These are phyloP conservation scores for Eimeria falciformis DNA, from an alignment of 169 alveolate species.

Conservation along the genomic window DNA sequence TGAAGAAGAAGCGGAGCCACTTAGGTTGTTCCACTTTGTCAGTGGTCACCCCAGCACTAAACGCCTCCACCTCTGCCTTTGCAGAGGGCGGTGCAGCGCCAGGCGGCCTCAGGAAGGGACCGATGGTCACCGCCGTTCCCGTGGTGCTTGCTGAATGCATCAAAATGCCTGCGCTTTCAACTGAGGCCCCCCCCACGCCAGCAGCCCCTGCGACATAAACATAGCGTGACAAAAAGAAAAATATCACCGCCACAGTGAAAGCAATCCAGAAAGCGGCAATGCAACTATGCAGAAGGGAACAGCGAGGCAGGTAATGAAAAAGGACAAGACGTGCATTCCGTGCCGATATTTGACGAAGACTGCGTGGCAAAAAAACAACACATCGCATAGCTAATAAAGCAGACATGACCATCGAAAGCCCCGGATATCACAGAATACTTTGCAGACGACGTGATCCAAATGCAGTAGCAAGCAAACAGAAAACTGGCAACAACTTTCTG, in stretches of 20 bases:
- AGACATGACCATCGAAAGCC: too few species aligned
- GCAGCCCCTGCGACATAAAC: too few species aligned
- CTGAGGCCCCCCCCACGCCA: constrained; percentile 17
- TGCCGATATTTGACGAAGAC: too few species aligned
- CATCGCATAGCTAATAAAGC: too few species aligned
- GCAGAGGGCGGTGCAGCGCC: background rate
- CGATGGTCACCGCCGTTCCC: background rate
- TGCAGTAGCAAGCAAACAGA: background rate
- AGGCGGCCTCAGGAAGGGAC: background rate
- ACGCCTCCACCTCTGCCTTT: background rate
- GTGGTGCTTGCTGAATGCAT: background rate
- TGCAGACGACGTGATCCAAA: background rate
- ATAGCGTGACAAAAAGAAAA: too few species aligned
- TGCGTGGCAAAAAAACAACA: too few species aligned
- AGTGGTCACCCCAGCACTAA: background rate
- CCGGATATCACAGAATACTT: too few species aligned
- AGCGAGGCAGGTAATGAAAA: too few species aligned
- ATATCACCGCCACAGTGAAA: too few species aligned
- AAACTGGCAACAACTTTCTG: background rate
- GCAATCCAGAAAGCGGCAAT: too few species aligned
- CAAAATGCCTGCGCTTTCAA: background rate
- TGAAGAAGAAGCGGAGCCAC: constrained; percentile 49
- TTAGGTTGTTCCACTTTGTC: background rate
- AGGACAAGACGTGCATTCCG: too few species aligned
- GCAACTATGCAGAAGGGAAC: too few species aligned